phyloP scores from a whole-genome alignment of 495 filamentous ascomycete genomes.

The Daldinia concentrica region DNA sequence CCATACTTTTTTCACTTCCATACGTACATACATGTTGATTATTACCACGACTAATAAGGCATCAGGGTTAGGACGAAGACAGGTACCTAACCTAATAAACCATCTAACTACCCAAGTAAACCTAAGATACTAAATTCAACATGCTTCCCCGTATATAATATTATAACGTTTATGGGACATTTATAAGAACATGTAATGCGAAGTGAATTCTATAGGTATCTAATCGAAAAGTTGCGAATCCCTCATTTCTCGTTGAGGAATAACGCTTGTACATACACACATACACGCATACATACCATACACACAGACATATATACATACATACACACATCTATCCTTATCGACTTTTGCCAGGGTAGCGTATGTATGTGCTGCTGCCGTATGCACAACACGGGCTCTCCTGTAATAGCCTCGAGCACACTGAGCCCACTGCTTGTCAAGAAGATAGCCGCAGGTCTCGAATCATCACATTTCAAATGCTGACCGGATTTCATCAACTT shows the following conservation, averaged over 20 bases:
- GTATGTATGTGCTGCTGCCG: constrained; percentile 6
- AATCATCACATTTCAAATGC: constrained; percentile 15
- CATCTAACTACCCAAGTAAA: not conserved
- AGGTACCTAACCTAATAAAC: constrained; percentile 3
- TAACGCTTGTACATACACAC: not conserved
- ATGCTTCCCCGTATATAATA: not conserved
- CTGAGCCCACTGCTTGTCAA: constrained; percentile 9
- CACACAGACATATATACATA: no score
- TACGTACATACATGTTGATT: not conserved
- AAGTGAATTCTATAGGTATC: not conserved
- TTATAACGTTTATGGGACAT: not conserved
- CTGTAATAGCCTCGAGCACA: constrained; percentile 21
- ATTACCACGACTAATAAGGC: not conserved
- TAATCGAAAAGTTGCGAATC: not conserved
- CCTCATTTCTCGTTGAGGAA: not conserved
- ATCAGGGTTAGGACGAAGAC: not conserved
- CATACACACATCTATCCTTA: constrained; percentile 3
- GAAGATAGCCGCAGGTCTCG: not conserved
- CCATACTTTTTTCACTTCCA: not conserved
- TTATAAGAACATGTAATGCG: not conserved
- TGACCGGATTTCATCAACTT: constrained; percentile 17
- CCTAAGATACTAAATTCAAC: not conserved
- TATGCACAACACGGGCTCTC: constrained; percentile 28
- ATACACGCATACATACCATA: not conserved
- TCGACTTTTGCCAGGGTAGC: not conserved